A percentile compares a stretch with the other conserved stretches of the same genome.
phyloP scores from a whole-genome alignment of 345 rosid species.

The Passiflora organensis region DNA sequence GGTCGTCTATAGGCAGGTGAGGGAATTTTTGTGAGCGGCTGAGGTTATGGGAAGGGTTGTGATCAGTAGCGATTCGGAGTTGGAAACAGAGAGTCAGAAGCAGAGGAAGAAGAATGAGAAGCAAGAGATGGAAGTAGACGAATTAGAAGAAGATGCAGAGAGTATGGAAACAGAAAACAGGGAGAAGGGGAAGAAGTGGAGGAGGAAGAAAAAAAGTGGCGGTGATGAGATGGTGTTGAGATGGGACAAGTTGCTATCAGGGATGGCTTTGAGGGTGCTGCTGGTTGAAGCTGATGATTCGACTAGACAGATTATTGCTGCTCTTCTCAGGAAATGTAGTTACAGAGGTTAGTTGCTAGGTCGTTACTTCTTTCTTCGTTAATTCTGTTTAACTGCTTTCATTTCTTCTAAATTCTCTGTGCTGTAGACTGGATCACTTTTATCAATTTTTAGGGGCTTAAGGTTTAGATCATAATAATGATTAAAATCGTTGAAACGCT shows the following conservation, averaged over 20 bases:
- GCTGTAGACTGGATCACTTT: too few species aligned
- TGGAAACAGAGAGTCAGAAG: conserved; percentile 16
- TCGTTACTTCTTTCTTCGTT: not conserved
- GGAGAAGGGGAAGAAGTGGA: conserved; percentile 13
- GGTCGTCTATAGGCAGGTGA: not conserved
- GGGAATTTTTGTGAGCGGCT: not conserved
- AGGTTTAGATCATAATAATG: too few species aligned
- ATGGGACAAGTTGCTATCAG: conserved; percentile 38
- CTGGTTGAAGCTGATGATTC: conserved; percentile 45
- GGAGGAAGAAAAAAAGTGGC: conserved; percentile 7
- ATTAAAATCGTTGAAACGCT: too few species aligned
- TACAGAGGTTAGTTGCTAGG: conserved; percentile 38
- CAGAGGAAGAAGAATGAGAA: conserved; percentile 9
- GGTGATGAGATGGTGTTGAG: conserved; percentile 3
- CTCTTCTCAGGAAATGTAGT: conserved; percentile 40
- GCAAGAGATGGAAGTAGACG: too few species aligned
- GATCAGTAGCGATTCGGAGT: conserved; percentile 34
- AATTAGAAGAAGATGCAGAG: not conserved
- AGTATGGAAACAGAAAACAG: too few species aligned
- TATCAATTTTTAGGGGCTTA: too few species aligned
- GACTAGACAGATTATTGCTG: conserved; percentile 35
- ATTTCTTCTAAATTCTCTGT: too few species aligned
- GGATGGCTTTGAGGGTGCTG: conserved; percentile 37
- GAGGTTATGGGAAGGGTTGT: conserved; percentile 40
- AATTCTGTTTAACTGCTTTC: not conserved